Percentiles rank a stretch among this genome's conserved stretches.
phyloP scores from a whole-genome alignment of 2,329 filamentous ascomycete species.

The Pezicula neosporulosa region DNA sequence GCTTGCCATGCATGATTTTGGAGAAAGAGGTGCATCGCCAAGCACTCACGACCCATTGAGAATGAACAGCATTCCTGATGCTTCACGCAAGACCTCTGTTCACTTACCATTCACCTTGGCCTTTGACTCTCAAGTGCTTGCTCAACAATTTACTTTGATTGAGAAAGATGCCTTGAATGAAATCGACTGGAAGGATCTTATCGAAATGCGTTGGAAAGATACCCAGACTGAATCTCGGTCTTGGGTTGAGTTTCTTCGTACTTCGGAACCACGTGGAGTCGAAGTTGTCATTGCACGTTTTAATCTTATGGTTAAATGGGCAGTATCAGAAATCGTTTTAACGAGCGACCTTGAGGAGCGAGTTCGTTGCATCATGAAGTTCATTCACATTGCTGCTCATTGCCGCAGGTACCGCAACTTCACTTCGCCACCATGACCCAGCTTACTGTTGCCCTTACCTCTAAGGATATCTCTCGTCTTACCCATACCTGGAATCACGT shows the following conservation, averaged over 20 bases:
- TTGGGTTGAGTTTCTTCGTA: slow-evolving; percentile 78
- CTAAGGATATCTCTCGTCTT: slow-evolving; percentile 67
- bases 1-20: slow-evolving; percentile 6
- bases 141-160: slow-evolving; percentile 80
- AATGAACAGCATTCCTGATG: slow-evolving; percentile 20
- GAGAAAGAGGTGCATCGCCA: slow-evolving; percentile 14
- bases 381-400: slow-evolving; percentile 76
- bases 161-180: slow-evolving; percentile 84
- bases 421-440: slow-evolving; percentile 82
- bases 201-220: slow-evolving; percentile 80
- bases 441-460: slow-evolving; percentile 72
- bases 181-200: slow-evolving; percentile 84
- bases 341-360: slow-evolving; percentile 70
- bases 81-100: slow-evolving; percentile 26
- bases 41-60: slow-evolving; percentile 18
- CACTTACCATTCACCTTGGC: slow-evolving; percentile 80
- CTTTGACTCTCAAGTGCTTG: slow-evolving; percentile 74
- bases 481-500: slow-evolving; percentile 70
- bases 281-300: slow-evolving; percentile 84
- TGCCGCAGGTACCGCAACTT: slow-evolving; percentile 77
- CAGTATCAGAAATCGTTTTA: slow-evolving; percentile 73
- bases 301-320: slow-evolving; percentile 88
- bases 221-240: slow-evolving; percentile 63
- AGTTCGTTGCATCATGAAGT: slow-evolving; percentile 74
- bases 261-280: slow-evolving; percentile 69